Base-by-base conservation (phyloP, 2,329 filamentous ascomycete species). In the Phialophora macrospora region DNA sequence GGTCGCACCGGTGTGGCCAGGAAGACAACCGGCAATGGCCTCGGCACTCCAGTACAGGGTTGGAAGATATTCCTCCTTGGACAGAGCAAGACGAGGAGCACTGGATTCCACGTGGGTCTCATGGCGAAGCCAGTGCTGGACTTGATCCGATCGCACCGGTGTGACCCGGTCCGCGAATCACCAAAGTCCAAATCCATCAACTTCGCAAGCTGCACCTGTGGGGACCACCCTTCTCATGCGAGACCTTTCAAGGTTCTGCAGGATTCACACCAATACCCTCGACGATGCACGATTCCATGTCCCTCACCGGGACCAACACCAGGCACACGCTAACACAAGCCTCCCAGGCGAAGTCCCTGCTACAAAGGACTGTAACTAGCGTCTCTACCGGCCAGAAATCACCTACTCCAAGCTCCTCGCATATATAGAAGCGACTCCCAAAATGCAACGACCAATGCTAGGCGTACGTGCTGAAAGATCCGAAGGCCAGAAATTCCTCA, bases 401-500 rank as follows among this genome's bases (percentile, higher is more conserved):
- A 4, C n/a, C 6, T 9, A 7, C 14, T 44, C 38, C n/a, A 44
- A 44, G 6, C 24, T 14, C 22, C 48, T 22, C 22, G 14, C 1
- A 51, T 26, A 3, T 11, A 28, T 7, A 9, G 48, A 24, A 17
- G 11, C 9, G 20, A 49, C 8, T 51, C 24, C 12, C 24, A 17
- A 24, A 24, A 9, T n/a, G 11, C 22, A 51, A 12, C 22, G 11
- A 22, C 20, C 22, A 26, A 22, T 24, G 11, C 17, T 24, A 22
- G 20, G n/a, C 7, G 12, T 34, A 41, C 41, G 46, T 41, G 38
- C 26, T 22, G 56, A 46, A 20, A 59, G 58, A 61, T 52, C 46
- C 26, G 58, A 28, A 30, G 24, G 32, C 30, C 28, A 12, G 48
- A 54, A 59, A 59, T 48, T 46, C 44, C 41, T 59, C 38, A 59